Base-by-base conservation (phyloP, 2,329 filamentous ascomycete species). In the Xylaria sp. region DNA sequence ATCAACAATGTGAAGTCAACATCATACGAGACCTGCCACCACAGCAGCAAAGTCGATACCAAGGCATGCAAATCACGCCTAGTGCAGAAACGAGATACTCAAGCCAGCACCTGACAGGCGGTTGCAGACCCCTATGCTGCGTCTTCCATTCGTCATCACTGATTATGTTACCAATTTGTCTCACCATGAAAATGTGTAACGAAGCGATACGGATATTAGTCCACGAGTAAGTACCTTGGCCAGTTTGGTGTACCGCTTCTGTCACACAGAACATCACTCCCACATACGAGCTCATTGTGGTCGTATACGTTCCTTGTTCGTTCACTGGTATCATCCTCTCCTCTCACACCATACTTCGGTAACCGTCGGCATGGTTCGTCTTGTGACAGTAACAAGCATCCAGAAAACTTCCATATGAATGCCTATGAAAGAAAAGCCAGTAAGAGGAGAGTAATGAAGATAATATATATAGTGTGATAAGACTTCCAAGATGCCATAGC, bases 151-250 rank as follows among this genome's bases (percentile, higher is more conserved):
- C 55, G 46, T 44, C 65, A 39, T 25, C 8, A 9, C 44, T 9
- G 50, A 63, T 52, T 28, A 54, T 51, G 50, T 62, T 62, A 59
- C 60, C 50, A 59, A 55, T 52, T 10, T 37, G 65, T 70, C 64
- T 67, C 58, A 65, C 61, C 46, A 25, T 56, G 31, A 34, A 41
- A 20, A 54, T 37, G 55, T 67, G 65, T 51, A 60, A 61, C 62
- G 25, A 60, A 48, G 34, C 37, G 59, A 41, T 15, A 56, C 37
- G 39, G 23, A 54, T 20, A 7, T 23, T 25, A 44, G 56, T 31
- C 51, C 20, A 37, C 7, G 28, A n/a, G 28, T 48, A 48, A 8
- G 12, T 54, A 15, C 55, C 54, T 44, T 55, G 8, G 15, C 52
- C 20, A 9, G 37, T 28, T 58, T 63, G 23, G 39, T 44, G 31